phyloP scores from a whole-genome alignment of 495 filamentous ascomycete species.

The Talaromyces ruber region DNA sequence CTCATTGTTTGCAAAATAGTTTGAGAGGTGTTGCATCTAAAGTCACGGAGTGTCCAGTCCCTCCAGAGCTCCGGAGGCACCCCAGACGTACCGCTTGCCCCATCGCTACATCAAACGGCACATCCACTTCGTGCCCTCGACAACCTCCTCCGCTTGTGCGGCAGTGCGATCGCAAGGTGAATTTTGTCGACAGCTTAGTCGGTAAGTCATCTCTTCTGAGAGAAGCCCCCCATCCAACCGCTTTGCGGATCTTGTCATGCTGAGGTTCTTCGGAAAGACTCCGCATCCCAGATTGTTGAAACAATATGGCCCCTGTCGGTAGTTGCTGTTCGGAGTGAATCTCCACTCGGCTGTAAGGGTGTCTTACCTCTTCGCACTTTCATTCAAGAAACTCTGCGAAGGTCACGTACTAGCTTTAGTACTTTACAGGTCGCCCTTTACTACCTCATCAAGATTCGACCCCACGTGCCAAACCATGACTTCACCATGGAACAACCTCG shows the following conservation, averaged over 20 bases:
- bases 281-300: slow-evolving; percentile 94
- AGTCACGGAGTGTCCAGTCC: slow-evolving; percentile 38
- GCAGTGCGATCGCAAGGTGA: slow-evolving; percentile 88
- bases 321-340: slow-evolving; percentile 37
- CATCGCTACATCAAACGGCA: slow-evolving; percentile 25
- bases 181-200: slow-evolving; percentile 96
- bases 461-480: slow-evolving; percentile 73
- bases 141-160: slow-evolving; percentile 77
- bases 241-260: slow-evolving; percentile 14
- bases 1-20: slow-evolving; percentile 19
- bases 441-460: slow-evolving; percentile 89
- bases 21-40: slow-evolving; percentile 21
- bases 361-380: slow-evolving; percentile 89
- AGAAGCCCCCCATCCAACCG: slow-evolving; percentile 3
- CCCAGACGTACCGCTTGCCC: slow-evolving; percentile 62
- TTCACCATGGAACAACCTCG: slow-evolving; percentile 83
- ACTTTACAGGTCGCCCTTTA: slow-evolving; percentile 95
- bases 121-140: slow-evolving; percentile 43
- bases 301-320: slow-evolving; percentile 81
- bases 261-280: slow-evolving; percentile 55
- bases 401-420: slow-evolving; percentile 93
- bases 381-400: slow-evolving; percentile 91
- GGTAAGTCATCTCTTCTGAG: slow-evolving; percentile 58
- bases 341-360: slow-evolving; percentile 43
- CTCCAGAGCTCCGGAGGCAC: slow-evolving; percentile 67